Evolutionary conservation across 2,329 filamentous ascomycete genomes (phyloP).

Genomic region (Paecilomyces variotii): DNA sequence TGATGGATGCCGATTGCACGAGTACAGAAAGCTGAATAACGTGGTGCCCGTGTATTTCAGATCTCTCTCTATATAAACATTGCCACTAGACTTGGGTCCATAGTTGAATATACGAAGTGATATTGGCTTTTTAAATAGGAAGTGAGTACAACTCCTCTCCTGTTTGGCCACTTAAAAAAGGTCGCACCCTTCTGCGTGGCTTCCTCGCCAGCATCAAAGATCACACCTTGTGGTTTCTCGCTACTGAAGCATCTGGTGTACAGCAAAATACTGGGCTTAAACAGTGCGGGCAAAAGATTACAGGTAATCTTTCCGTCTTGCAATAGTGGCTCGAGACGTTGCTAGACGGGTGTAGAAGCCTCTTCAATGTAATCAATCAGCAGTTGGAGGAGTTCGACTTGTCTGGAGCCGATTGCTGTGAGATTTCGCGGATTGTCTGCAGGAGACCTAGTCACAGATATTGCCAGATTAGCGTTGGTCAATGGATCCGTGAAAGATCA

Average conservation of each 20-base stretch:
- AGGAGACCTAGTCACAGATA: not conserved
- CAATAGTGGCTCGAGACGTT: conserved; percentile 10
- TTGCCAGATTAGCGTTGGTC: not conserved
- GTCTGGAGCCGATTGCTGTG: not conserved
- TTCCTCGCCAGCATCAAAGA: conserved; percentile 11
- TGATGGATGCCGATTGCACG: too few species aligned
- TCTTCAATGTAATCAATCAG: not conserved
- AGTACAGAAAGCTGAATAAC: too few species aligned
- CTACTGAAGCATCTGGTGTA: conserved; percentile 14
- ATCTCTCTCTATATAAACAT: too few species aligned
- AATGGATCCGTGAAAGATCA: not conserved
- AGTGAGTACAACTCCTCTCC: too few species aligned
- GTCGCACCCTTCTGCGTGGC: not conserved
- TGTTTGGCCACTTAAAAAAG: not conserved
- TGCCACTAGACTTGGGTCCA: too few species aligned
- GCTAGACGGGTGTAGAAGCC: conserved; percentile 1
- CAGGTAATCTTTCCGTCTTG: conserved; percentile 17
- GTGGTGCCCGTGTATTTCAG: too few species aligned
- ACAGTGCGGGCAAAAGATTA: conserved; percentile 20
- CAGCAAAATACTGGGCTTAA: conserved; percentile 17
- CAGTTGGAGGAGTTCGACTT: not conserved
- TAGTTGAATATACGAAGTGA: too few species aligned
- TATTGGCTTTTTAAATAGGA: too few species aligned
- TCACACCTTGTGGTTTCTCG: conserved; percentile 10
- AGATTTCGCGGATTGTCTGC: not conserved